Evolutionary conservation across 176 grass and related monocot species (phyloP), one percentile per base, ranked within the genome.

Genomic region (Thinopyrum elongatum): DNA sequence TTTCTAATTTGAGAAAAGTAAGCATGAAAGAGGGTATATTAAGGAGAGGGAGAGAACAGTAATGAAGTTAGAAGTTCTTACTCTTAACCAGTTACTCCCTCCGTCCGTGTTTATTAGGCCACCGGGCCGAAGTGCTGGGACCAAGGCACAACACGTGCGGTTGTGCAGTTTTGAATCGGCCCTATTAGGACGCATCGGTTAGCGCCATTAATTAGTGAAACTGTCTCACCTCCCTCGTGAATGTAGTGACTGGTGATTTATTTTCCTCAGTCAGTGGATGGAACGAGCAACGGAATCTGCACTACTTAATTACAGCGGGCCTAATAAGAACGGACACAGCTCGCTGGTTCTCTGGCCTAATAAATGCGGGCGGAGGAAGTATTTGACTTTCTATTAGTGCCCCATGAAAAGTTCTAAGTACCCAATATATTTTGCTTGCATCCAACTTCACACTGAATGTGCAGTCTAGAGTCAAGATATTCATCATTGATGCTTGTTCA

Each of bases 51-150:
- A 23, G 10, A 39, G 68, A 71, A 71, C 4, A 38, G 1, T 10
- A 75, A 51, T 75, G 42, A 75, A 75, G 38, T 71, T 75, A 51
- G 25, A 51, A 44, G 26, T 75, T 75, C 25, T 73, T 74, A 14
- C 25, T 73, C 70, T 26, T 73, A 73, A 42, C 22, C 4, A 71
- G 19, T 23, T 44, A 58, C 55, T 58, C 55, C 55, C 8, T 58
- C 19, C 2, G 55, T 22, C 17, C 7, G 55, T 58, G 55, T 58
- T 58, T 57, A 57, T 57, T 57, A 22, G 55, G 55, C 55, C 21
- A 22, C 21, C 21, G 21, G 55, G 55, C 19, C 7, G 55, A 58
- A 22, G 55, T 58, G 19, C 55, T 58, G 55, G 21, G 21, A 58
- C 55, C 7, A 58, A 58, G 55, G 19, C 55, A 58, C 21, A 22